These are phyloP conservation scores for Nasturtium officinale DNA, from an alignment of 345 rosid species.

Conservation along the genomic window DNA sequence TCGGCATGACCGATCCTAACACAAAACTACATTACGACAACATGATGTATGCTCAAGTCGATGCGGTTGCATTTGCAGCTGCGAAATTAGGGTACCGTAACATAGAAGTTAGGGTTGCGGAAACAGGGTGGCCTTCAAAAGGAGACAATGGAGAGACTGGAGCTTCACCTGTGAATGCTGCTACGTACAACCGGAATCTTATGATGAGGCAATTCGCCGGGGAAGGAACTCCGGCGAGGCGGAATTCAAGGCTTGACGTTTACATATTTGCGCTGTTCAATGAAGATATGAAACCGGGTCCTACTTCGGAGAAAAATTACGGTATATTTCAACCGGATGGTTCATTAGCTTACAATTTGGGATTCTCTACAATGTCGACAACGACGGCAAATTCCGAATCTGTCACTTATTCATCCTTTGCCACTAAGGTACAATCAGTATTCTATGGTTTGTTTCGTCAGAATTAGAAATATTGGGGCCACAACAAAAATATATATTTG, in stretches of 20 bases:
- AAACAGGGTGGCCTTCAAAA: conserved; percentile 98
- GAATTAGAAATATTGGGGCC: background rate
- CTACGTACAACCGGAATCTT: conserved; percentile 68
- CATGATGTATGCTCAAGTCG: conserved; percentile 94
- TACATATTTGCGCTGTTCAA: conserved; percentile 91
- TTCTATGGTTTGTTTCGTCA: background rate
- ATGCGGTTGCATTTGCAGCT: conserved; percentile 74
- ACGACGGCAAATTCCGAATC: conserved; percentile 49
- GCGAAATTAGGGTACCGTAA: conserved; percentile 64
- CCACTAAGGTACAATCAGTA: conserved; percentile 58
- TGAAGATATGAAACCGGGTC: conserved; percentile 92
- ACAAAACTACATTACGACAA: conserved; percentile 80
- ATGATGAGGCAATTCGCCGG: conserved; percentile 67
- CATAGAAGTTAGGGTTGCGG: conserved; percentile 83
- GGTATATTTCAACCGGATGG: conserved; percentile 91
- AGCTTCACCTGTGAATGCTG: conserved; percentile 74
- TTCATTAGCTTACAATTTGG: conserved; percentile 80
- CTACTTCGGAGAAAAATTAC: conserved; percentile 83
- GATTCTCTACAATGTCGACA: conserved; percentile 60
- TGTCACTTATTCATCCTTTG: conserved; percentile 73
- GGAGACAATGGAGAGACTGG: conserved; percentile 79
- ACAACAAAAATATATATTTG: background rate
- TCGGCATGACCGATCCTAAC: conserved; percentile 82
- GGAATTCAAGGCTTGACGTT: conserved; percentile 60
- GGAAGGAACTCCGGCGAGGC: conserved; percentile 90